phyloP scores from a whole-genome alignment of 768 basidiomycete species.

The Suillus clintonianus region DNA sequence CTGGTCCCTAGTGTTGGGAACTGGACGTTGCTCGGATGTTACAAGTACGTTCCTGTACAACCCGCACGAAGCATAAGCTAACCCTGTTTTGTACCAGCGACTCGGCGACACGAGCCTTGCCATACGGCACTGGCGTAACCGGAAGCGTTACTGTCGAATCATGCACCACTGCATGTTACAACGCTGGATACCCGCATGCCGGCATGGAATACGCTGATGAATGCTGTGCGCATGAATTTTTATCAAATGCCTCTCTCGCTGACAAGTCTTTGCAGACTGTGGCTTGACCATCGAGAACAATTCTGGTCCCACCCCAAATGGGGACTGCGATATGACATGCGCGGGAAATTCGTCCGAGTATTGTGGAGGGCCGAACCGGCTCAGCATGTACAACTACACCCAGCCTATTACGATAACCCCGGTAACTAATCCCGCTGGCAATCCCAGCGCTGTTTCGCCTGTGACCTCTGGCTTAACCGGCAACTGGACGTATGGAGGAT shows the following conservation, averaged over 20 bases:
- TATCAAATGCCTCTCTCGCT: neutral
- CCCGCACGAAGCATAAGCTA: neutral
- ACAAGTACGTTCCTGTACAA: conserved; percentile 44
- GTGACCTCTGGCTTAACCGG: conserved; percentile 54
- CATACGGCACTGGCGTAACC: conserved; percentile 35
- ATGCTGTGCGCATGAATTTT: conserved; percentile 43
- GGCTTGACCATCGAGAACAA: conserved; percentile 18
- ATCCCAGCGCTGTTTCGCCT: conserved; percentile 35
- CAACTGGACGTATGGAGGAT: conserved; percentile 61
- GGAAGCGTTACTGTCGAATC: conserved; percentile 49
- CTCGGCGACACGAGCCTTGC: conserved; percentile 32
- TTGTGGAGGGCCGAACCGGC: conserved; percentile 71
- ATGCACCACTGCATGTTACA: conserved; percentile 49
- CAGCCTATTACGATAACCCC: conserved; percentile 49
- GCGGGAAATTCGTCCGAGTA: conserved; percentile 61
- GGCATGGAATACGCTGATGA: conserved; percentile 50
- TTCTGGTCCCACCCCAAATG: conserved; percentile 39
- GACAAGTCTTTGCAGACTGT: conserved; percentile 12
- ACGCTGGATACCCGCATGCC: conserved; percentile 40
- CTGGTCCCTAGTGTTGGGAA: conserved; percentile 56
- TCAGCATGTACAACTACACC: conserved; percentile 73
- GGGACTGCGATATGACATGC: conserved; percentile 70
- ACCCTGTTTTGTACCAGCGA: conserved; percentile 32
- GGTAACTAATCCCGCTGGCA: conserved; percentile 33
- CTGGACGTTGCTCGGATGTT: conserved; percentile 78